A percentile compares a stretch with the other conserved stretches of the same genome.
Evolutionary conservation across 768 basidiomycete species (phyloP).

Genomic region (Trametes punicea): DNA sequence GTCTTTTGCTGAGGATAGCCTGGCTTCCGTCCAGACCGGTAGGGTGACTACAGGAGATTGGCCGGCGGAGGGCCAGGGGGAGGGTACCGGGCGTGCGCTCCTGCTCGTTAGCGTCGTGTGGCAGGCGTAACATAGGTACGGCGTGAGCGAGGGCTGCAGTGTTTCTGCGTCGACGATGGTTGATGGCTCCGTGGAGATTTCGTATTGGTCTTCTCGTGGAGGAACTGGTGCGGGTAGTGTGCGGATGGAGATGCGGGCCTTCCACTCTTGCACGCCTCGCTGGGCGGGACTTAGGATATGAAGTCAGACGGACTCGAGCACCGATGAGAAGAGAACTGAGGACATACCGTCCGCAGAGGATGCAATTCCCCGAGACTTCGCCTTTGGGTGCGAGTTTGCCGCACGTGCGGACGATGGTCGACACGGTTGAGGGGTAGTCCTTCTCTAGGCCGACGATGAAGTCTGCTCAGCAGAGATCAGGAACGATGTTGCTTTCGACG

Average conservation of each 20-base stretch:
- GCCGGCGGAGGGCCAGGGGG: conserved; percentile 4
- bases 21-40: conserved; percentile 24
- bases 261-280: conserved; percentile 67
- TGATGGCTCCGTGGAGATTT: conserved; percentile 19
- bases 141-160: conserved; percentile 31
- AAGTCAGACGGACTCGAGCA: background rate
- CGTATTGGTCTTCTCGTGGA: conserved; percentile 10
- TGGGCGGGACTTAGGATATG: conserved; percentile 56
- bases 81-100: conserved; percentile 41
- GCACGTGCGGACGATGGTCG: conserved; percentile 77
- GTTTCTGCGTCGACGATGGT: background rate
- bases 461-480: conserved; percentile 38
- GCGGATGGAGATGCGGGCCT: conserved; percentile 67
- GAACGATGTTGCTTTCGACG: too few species aligned
- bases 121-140: conserved; percentile 60
- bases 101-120: conserved; percentile 58
- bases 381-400: conserved; percentile 72
- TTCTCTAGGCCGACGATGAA: conserved; percentile 79
- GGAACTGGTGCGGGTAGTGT: conserved; percentile 26
- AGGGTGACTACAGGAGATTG: conserved; percentile 9
- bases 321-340: background rate
- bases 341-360: conserved; percentile 63
- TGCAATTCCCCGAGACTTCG: conserved; percentile 45
- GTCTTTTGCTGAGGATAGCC: background rate
- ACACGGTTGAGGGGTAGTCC: conserved; percentile 85